phyloP scores from a whole-genome alignment of 495 filamentous ascomycete species.

The Xylaria bambusicola region DNA sequence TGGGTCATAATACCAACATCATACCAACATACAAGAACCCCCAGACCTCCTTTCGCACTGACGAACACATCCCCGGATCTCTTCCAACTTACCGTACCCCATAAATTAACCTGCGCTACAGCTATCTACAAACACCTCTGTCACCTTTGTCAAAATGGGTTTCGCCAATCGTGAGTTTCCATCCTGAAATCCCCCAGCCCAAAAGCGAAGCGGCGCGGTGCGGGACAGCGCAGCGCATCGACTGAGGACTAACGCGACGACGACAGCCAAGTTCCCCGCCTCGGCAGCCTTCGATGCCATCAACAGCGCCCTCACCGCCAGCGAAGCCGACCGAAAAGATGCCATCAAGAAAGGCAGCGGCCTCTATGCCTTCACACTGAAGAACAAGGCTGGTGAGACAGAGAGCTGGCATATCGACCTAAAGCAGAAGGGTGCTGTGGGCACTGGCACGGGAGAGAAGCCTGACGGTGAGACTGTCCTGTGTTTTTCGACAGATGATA shows the following conservation, averaged over 20 bases:
- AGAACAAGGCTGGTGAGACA: slow-evolving; percentile 77
- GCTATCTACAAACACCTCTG: slow-evolving; percentile 16
- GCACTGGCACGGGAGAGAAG: slow-evolving; percentile 75
- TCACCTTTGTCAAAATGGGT: slow-evolving; percentile 63
- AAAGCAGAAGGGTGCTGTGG: slow-evolving; percentile 83
- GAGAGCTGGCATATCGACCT: slow-evolving; percentile 94
- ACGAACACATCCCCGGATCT: neutral
- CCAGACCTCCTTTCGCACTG: neutral
- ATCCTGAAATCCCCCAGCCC: neutral
- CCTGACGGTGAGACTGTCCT: slow-evolving; percentile 67
- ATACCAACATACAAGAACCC: slow-evolving; percentile 17
- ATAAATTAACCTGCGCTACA: slow-evolving; percentile 3
- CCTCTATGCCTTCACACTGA: slow-evolving; percentile 88
- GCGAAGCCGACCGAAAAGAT: slow-evolving; percentile 76
- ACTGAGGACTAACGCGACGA: slow-evolving; percentile 18
- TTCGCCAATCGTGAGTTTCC: slow-evolving; percentile 70
- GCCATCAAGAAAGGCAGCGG: slow-evolving; percentile 85
- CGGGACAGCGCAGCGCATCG: too few relatives aligned
- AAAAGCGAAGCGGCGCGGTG: too few relatives aligned
- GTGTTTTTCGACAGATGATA: slow-evolving; percentile 1
- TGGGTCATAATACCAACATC: neutral
- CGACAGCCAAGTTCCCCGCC: slow-evolving; percentile 80
- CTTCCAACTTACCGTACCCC: slow-evolving; percentile 7
- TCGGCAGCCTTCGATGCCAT: slow-evolving; percentile 91
- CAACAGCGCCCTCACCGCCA: slow-evolving; percentile 67